Evolutionary conservation across 1,139 yeast genomes (phyloP).

Genomic region (Candida neerlandica): DNA sequence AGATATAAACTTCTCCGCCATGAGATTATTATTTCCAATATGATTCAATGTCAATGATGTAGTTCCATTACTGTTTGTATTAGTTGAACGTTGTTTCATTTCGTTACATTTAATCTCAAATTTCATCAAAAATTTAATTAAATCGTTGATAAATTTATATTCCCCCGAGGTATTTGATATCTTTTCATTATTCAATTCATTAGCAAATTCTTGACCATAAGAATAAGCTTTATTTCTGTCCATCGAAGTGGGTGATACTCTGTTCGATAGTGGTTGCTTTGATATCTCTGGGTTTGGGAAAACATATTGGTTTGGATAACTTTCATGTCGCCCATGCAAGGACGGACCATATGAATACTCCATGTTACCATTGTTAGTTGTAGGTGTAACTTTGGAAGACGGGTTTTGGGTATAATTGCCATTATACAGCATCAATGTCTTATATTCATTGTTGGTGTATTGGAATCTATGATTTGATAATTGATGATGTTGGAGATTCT

Average conservation of each 20-base stretch:
- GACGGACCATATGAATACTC: constrained; percentile 14
- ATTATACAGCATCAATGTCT: neutral
- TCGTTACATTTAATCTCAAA: constrained; percentile 15
- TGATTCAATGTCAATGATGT: neutral
- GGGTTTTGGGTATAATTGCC: neutral
- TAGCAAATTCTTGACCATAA: constrained; percentile 1
- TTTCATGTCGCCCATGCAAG: constrained; percentile 16
- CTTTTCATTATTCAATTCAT: neutral
- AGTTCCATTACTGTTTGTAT: neutral
- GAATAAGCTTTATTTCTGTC: constrained; percentile 7
- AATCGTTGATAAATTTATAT: constrained; percentile 11
- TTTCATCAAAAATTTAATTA: constrained; percentile 15
- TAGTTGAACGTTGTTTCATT: constrained; percentile 7
- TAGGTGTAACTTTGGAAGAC: neutral
- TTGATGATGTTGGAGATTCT: constrained; percentile 1
- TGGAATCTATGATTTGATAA: constrained; percentile 1
- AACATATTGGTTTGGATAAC: constrained; percentile 17
- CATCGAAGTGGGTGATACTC: constrained; percentile 12
- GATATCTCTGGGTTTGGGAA: constrained; percentile 10
- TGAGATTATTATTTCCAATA: neutral
- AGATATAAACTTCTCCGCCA: constrained; percentile 9
- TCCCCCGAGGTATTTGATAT: constrained; percentile 1
- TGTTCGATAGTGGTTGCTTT: constrained; percentile 6
- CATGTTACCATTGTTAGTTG: neutral
- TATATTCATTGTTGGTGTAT: constrained; percentile 2